Base-by-base conservation (phyloP, 1,284 basidiomycete genomes). In the Phellopilus nigrolimitatus region DNA sequence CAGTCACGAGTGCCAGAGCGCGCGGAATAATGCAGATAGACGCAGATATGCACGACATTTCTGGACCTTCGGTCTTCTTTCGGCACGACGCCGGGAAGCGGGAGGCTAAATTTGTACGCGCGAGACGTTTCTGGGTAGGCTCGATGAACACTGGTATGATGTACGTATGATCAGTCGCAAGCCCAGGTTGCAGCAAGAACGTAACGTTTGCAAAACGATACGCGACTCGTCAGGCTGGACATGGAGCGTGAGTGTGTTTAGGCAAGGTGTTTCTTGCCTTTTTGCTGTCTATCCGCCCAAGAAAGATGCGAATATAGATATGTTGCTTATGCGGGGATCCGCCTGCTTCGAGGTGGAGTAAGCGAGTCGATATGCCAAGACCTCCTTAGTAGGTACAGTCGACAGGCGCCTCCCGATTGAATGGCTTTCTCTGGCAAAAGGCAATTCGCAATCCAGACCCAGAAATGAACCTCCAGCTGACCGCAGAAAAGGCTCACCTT, bases 401-500 rank as follows among this genome's bases (percentile, higher is more conserved):
- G 15, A n/a, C 24, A 8, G 27, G 24, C n/a, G 21, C n/a, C 7
- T 25, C 15, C 12, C 12, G 15, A 10, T 27, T 15, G 12, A 27
- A 15, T 10, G 15, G 24, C 22, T n/a, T n/a, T n/a, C 41, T 27
- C 8, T 24, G 41, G 24, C 19, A 33, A 33, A 33, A 12, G 31
- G 31, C 7, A 24, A 21, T 13, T 27, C 7, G 41, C 5, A 15
- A 12, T 27, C 10, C 21, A 43, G 6, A 24, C 15, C 15, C 41
- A 10, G 10, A 2, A 10, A 27, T 13, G 19, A 28, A 12, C 27
- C 15, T 24, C n/a, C 41, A 22, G 8, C 41, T 43, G 41, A 43
- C 41, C 22, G 41, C 24, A 43, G 15, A 10, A 24, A 43, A 43
- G 41, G 41, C 41, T 43, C 41, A 43, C 41, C 41, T 43, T 43